Evolutionary conservation across 129 eudicot genomes (phyloP).

Genomic region (Silybum marianum): DNA sequence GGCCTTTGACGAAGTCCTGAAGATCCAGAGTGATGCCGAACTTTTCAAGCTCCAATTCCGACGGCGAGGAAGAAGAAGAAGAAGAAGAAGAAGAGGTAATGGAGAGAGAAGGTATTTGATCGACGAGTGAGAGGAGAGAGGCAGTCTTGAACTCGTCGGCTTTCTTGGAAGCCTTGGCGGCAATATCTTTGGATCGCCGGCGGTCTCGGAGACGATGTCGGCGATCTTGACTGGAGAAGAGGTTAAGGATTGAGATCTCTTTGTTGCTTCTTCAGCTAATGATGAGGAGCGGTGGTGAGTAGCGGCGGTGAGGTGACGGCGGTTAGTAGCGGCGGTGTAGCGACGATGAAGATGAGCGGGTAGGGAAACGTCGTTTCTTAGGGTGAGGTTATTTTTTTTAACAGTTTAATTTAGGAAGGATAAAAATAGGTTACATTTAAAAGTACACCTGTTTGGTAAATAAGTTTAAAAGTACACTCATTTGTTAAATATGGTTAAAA

Average conservation of each 20-base stretch:
- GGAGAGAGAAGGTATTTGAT: slow-evolving; percentile 47
- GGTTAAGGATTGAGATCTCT: slow-evolving; percentile 42
- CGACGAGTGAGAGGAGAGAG: slow-evolving; percentile 51
- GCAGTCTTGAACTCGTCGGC: slow-evolving; percentile 49
- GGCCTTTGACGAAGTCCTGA: slow-evolving; percentile 53
- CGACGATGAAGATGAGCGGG: too few relatives aligned
- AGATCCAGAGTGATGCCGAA: slow-evolving; percentile 62
- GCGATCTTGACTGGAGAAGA: slow-evolving; percentile 47
- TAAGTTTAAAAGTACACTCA: too few relatives aligned
- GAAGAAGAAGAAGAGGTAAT: slow-evolving; percentile 10
- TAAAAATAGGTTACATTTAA: too few relatives aligned
- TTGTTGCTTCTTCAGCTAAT: slow-evolving; percentile 46
- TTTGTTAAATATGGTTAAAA: too few relatives aligned
- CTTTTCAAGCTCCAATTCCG: slow-evolving; percentile 44
- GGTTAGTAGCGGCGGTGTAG: too few relatives aligned
- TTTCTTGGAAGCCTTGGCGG: slow-evolving; percentile 57
- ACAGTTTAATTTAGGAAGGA: too few relatives aligned
- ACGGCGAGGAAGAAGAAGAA: slow-evolving; percentile 9
- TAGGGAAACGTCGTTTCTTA: too few relatives aligned
- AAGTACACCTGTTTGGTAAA: too few relatives aligned
- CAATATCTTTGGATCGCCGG: slow-evolving; percentile 47
- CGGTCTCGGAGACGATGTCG: slow-evolving; percentile 45
- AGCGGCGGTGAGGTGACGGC: too few relatives aligned
- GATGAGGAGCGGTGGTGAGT: too few relatives aligned
- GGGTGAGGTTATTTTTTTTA: too few relatives aligned